Conservation (phyloP, 768 basidiomycete species). For the Tylopilus vinaceipallidus region DNA sequence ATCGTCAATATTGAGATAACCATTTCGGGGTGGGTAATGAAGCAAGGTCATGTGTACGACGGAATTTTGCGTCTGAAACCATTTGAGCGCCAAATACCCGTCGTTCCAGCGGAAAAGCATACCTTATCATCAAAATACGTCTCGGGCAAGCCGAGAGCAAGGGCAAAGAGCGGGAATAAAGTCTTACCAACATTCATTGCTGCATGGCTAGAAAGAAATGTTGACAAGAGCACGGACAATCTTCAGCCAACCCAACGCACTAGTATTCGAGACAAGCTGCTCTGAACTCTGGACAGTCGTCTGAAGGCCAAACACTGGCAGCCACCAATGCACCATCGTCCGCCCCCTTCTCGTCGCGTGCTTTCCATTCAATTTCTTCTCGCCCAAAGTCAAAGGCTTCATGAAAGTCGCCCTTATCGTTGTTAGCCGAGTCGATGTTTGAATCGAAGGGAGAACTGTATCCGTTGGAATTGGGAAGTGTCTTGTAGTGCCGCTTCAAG, state of each 20-base stretch:
- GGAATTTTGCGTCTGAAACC: conserved; percentile 50
- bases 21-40: conserved; percentile 75
- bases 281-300: conserved; percentile 58
- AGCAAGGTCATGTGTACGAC: conserved; percentile 66
- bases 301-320: conserved; percentile 76
- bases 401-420: conserved; percentile 77
- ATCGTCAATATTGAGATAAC: conserved; percentile 47
- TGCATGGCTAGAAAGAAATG: conserved; percentile 43
- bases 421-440: conserved; percentile 66
- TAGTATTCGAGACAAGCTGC: conserved; percentile 62
- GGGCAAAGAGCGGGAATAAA: conserved; percentile 69
- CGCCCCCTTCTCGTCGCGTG: conserved; percentile 25
- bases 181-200: conserved; percentile 50
- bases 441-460: conserved; percentile 68
- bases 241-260: conserved; percentile 39
- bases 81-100: neutral
- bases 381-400: conserved; percentile 89
- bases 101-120: neutral
- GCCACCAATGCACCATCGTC: conserved; percentile 62
- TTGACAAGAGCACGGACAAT: conserved; percentile 21
- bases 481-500: conserved; percentile 65
- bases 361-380: conserved; percentile 45
- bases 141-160: conserved; percentile 59
- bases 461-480: conserved; percentile 71
- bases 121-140: conserved; percentile 70